phyloP scores from a whole-genome alignment of 805 yeast species.

The Candida sphagnicola region DNA sequence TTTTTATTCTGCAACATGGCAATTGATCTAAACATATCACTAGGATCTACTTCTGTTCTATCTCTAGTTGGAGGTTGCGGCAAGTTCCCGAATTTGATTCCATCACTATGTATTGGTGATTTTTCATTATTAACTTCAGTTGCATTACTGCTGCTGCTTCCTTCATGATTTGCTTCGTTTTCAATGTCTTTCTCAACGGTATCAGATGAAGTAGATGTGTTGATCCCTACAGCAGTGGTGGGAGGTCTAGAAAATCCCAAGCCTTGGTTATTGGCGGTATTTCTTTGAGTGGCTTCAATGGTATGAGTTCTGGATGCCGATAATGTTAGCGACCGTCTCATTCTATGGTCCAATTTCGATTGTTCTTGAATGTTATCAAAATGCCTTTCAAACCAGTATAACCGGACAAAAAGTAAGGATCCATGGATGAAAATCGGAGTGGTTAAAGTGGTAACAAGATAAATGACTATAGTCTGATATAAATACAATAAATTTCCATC shows the following conservation, averaged over 20 bases:
- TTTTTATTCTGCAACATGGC: conserved; percentile 56
- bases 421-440: conserved; percentile 91
- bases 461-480: conserved; percentile 79
- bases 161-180: background rate
- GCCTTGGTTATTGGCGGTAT: conserved; percentile 23
- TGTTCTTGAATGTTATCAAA: conserved; percentile 76
- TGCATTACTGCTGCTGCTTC: background rate
- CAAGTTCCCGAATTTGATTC: conserved; percentile 56
- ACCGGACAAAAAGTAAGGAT: conserved; percentile 65
- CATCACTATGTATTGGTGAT: conserved; percentile 13
- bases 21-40: conserved; percentile 80
- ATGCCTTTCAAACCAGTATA: conserved; percentile 85
- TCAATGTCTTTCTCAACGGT: conserved; percentile 8
- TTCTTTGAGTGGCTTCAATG: conserved; percentile 20
- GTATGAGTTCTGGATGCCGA: conserved; percentile 42
- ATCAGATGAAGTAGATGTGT: background rate
- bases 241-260: conserved; percentile 21
- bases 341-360: conserved; percentile 74
- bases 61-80: conserved; percentile 47
- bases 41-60: conserved; percentile 56
- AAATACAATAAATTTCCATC: conserved; percentile 58
- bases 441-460: conserved; percentile 57
- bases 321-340: conserved; percentile 77
- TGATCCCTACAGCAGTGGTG: background rate
- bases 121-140: background rate